A percentile compares a stretch with the other conserved stretches of the same genome.
phyloP scores from a whole-genome alignment of 306 rosid species.

The Casuarina equisetifolia region DNA sequence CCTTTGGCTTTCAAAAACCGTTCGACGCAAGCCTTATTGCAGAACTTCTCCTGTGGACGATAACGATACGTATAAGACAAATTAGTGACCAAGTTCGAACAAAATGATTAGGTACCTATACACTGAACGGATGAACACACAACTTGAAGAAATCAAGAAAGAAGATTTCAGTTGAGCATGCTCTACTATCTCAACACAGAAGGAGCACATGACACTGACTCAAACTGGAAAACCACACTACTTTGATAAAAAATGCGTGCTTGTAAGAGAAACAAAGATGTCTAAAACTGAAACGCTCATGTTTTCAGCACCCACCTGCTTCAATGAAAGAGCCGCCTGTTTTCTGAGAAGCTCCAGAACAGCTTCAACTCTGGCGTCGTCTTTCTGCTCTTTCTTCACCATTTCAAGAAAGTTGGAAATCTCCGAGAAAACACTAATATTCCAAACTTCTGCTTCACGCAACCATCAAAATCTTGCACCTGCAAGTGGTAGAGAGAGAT shows the following conservation, averaged over 20 bases:
- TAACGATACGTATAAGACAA: neutral
- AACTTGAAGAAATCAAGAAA: neutral
- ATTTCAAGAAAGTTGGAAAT: constrained; percentile 40
- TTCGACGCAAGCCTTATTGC: constrained; percentile 74
- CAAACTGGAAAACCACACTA: neutral
- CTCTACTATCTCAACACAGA: neutral
- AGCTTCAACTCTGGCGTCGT: constrained; percentile 58
- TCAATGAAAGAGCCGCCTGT: constrained; percentile 73
- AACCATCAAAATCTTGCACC: constrained; percentile 41
- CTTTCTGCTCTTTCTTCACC: constrained; percentile 74
- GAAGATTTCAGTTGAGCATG: neutral
- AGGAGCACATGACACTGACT: neutral
- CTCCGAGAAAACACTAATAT: constrained; percentile 52
- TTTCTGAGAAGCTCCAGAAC: constrained; percentile 75
- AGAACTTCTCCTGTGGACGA: constrained; percentile 80
- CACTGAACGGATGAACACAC: neutral
- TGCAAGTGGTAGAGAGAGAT: neutral
- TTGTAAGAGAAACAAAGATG: neutral
- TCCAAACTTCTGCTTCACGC: constrained; percentile 86
- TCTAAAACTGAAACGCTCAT: neutral
- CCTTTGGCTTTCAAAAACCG: constrained; percentile 85
- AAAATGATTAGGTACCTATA: neutral
- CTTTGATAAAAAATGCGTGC: neutral
- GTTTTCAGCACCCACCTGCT: constrained; percentile 55
- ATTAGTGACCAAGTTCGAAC: neutral